Base-by-base conservation (phyloP, 1,139 yeast genomes). In the Pichia inconspicua region DNA sequence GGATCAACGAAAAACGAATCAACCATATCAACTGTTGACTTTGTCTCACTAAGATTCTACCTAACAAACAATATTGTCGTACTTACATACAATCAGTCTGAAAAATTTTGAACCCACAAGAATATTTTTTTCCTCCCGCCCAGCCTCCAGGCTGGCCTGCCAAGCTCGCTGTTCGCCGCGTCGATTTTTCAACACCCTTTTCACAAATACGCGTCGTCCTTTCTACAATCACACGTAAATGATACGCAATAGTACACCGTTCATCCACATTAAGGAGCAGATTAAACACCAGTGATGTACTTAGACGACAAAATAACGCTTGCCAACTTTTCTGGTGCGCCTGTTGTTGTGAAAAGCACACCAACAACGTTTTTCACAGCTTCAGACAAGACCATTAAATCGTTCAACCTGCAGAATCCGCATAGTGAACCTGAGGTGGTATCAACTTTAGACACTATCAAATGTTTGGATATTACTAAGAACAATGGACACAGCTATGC, bases 1-100 rank as follows among this genome's bases (percentile, higher is more conserved):
- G 84, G 82, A 60, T 79, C 84, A n/a, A 78, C 71, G 55, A 80
- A 73, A 61, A 80, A 79, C 17, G 83, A 77, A 62, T 80, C 84
- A 44, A 77, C 76, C 80, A 76, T 66, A 15, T 36, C 40, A 15
- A 15, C 19, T 34, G 37, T 15, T 34, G 5, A 5, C 22, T 12
- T 30, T 15, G 14, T 30, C 34, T 30, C n/a, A 12, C 34, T 11
- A 10, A 11, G n/a, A 30, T 4, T 5, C 34, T 5, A 30, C 6
- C n/a, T n/a, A n/a, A n/a, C n/a, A n/a, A n/a, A n/a, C n/a, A n/a
- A n/a, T n/a, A n/a, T n/a, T n/a, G n/a, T n/a, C n/a, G 7, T 11
- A 11, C 34, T 12, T 12, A 30, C 34, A 10, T 7, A 11, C 14
- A 15, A 10, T 12, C 12, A n/a, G n/a, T n/a, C 5, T 30, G 34